Base-by-base conservation (phyloP, 2,329 filamentous ascomycete genomes). In the Penicillium palitans region DNA sequence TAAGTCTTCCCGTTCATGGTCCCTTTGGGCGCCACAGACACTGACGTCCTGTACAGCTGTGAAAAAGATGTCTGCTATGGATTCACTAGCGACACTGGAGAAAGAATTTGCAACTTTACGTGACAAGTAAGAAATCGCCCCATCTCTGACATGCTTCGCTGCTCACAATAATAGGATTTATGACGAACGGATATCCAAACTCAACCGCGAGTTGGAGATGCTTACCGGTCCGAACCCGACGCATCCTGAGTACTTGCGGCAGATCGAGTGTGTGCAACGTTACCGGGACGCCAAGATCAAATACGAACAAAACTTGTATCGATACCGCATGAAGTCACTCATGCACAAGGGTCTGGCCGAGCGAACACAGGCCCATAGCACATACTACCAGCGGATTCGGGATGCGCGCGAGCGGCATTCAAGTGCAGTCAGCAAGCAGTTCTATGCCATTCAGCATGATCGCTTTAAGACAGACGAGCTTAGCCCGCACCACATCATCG, bases 401-500 rank as follows among this genome's bases (percentile, higher is more conserved):
- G 90, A 96, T 70, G 84, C 90, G 64, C 87, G 95, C 60, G 93
- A 98, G 73, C 83, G 84, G 55, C 85, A 90, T 46, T 81, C 98
- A 31, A 89, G 93, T 62, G 83, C 88, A 58, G 86, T 96, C 58
- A 93, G 95, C 69, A 87, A 91, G 73, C 88, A 95, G 65, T 96
- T 93, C 83, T 96, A 96, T 75, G 89, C 93, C 66, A 90, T 98
- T 57, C 93, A 98, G 73, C 88, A 90, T 65, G 91, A 96, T 70
- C 87, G 95, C 58, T 87, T 93, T 68, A 89, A 88, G 68, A 83
- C 85, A 61, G 89, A 91, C 61, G 89, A 90, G 68, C 88, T 89
- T 60, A 86, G 93, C 63, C 87, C 90, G 41, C 90, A 95, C 66
- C 96, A 90, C 71, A 87, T 89, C 57, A 85, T 96, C 66, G 86